Evolutionary conservation across 1,284 basidiomycete genomes (phyloP).

Genomic region (Coriolopsis trogii): DNA sequence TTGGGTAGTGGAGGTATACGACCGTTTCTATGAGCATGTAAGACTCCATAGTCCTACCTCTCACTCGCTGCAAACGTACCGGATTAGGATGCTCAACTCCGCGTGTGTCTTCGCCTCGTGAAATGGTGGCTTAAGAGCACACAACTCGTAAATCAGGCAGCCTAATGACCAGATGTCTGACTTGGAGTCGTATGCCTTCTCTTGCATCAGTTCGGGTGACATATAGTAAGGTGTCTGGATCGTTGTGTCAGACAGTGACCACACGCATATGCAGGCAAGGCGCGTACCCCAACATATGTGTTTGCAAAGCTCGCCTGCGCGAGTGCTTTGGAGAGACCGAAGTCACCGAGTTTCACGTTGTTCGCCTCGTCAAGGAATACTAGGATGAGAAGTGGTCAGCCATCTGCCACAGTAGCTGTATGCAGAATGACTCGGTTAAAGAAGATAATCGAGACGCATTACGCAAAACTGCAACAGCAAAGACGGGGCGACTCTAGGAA

Average conservation of each 20-base stretch:
- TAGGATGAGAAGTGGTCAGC: constrained; percentile 31
- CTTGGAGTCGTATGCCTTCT: constrained; percentile 95
- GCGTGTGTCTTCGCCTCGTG: constrained; percentile 88
- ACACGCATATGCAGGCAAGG: neutral
- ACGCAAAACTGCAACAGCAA: neutral
- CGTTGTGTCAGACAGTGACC: neutral
- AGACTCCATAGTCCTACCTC: neutral
- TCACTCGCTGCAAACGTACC: constrained; percentile 43
- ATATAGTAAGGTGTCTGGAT: constrained; percentile 95
- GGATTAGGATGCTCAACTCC: constrained; percentile 81
- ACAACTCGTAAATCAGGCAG: constrained; percentile 95
- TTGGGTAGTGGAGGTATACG: constrained; percentile 86
- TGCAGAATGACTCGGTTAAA: neutral
- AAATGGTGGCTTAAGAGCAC: constrained; percentile 89
- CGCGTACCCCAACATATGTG: constrained; percentile 94
- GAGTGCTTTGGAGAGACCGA: constrained; percentile 93
- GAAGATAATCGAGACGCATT: neutral
- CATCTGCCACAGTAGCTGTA: constrained; percentile 2
- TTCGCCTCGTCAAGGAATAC: constrained; percentile 85
- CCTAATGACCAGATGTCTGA: constrained; percentile 98
- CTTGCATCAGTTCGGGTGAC: constrained; percentile 96
- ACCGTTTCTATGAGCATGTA: constrained; percentile 60
- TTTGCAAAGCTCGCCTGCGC: constrained; percentile 86
- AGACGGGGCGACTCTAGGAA: neutral
- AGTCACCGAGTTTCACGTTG: constrained; percentile 92